Percentiles rank a stretch among this genome's conserved stretches.
phyloP scores from a whole-genome alignment of 2,329 filamentous ascomycete genomes.

The Aspergillus aculeatus region DNA sequence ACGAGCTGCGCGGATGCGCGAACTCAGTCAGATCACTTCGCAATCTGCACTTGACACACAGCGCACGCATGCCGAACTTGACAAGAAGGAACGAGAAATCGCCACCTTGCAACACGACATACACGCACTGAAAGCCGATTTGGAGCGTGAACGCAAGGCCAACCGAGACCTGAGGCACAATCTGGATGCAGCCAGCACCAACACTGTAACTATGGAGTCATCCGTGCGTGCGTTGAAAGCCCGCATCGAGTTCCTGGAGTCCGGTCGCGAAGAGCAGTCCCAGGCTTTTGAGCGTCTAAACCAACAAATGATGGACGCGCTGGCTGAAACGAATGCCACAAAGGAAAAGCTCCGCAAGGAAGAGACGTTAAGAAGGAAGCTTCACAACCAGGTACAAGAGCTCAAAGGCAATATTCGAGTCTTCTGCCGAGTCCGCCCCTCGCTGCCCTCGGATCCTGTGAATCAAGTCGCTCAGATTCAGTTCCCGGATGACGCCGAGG shows the following conservation, averaged over 20 bases:
- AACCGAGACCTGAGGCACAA: slow-evolving; percentile 59
- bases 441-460: slow-evolving; percentile 56
- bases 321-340: slow-evolving; percentile 66
- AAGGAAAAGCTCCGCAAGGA: slow-evolving; percentile 84
- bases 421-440: slow-evolving; percentile 90
- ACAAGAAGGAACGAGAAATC: slow-evolving; percentile 56
- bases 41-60: slow-evolving; percentile 40
- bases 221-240: slow-evolving; percentile 73
- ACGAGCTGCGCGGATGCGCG: slow-evolving; percentile 35
- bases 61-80: slow-evolving; percentile 45
- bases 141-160: slow-evolving; percentile 63
- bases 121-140: slow-evolving; percentile 45
- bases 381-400: slow-evolving; percentile 98
- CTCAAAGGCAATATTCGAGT: slow-evolving; percentile 97
- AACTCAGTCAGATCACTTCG: slow-evolving; percentile 38
- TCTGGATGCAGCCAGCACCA: slow-evolving; percentile 59
- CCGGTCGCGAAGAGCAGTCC: slow-evolving; percentile 83
- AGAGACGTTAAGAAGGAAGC: slow-evolving; percentile 82
- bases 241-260: slow-evolving; percentile 85
- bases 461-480: slow-evolving; percentile 70
- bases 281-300: slow-evolving; percentile 82
- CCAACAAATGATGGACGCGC: slow-evolving; percentile 73
- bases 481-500: slow-evolving; percentile 76
- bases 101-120: slow-evolving; percentile 44
- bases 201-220: slow-evolving; percentile 68